Evolutionary conservation across 257 asterid species (phyloP).

Genomic region (Verbascum thapsus): DNA sequence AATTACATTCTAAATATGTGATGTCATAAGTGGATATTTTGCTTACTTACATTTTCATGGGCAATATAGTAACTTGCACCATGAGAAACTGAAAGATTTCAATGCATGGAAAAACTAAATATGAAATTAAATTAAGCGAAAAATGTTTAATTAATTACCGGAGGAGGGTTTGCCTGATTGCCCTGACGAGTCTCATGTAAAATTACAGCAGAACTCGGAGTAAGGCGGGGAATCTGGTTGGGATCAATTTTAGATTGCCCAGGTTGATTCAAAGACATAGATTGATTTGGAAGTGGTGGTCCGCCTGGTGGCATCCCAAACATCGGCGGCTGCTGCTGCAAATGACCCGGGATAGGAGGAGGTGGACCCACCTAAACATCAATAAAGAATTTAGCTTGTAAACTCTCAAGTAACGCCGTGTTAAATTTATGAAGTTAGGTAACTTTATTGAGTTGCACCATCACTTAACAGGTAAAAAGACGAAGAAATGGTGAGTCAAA

Average conservation of each 20-base stretch:
- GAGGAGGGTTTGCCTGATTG: constrained; percentile 99
- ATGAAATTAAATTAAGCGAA: constrained; percentile 2
- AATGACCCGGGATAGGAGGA: constrained; percentile 63
- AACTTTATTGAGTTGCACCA: constrained; percentile 25
- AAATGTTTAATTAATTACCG: constrained; percentile 51
- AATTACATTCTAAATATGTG: constrained; percentile 6
- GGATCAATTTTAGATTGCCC: constrained; percentile 95
- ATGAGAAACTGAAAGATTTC: constrained; percentile 8
- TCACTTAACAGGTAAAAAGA: constrained; percentile 14
- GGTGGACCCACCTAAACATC: constrained; percentile 71
- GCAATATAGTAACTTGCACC: constrained; percentile 24
- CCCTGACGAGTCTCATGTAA: constrained; percentile 93
- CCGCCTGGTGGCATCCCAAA: constrained; percentile 77
- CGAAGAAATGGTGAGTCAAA: too few species aligned
- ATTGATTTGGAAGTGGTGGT: constrained; percentile 67
- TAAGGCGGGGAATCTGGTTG: constrained; percentile 93
- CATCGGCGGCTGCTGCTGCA: constrained; percentile 75
- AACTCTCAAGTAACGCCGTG: constrained; percentile 23
- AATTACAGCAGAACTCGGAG: constrained; percentile 64
- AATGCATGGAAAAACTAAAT: constrained; percentile 1
- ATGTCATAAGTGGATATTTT: constrained; percentile 19
- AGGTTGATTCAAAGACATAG: constrained; percentile 72
- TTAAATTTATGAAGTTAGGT: constrained; percentile 23
- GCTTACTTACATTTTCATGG: constrained; percentile 15
- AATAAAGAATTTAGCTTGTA: constrained; percentile 31